Evolutionary conservation across 2,329 filamentous ascomycete species (phyloP), one percentile per base, ranked within the genome.

Genomic region (Thelonectria blattea): DNA sequence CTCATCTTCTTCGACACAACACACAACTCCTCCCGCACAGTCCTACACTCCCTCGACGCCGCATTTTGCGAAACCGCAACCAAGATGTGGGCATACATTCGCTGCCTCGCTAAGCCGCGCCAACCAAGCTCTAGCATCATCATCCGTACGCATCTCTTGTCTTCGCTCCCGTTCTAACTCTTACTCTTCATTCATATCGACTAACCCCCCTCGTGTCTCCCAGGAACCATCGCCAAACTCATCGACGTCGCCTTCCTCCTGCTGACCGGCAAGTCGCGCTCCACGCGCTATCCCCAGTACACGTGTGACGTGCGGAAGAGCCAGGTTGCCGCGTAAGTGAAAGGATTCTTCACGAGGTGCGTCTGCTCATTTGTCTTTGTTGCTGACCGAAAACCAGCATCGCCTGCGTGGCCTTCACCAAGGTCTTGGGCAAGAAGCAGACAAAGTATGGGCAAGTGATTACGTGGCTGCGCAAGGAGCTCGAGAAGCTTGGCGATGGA

Each of bases 1-100:
- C 81, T 87, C 51, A 93, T 96, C 88, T 91, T 92, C 73, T 89
- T 91, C 68, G 92, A 96, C 74, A 91, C 91, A 5, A 77, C 82
- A 3, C 88, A 94, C 79, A 98, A 98, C 77, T 85, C 87, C 3
- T 73, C 84, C 8, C 67, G 73, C 4, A 91, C 88, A 0, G 90
- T 95, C 12, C 80, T 94, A 5, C 75, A 78, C n/a, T 96, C 95
- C 67, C 79, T 97, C 3, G 85, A 89, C 69, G 82, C 83, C n/a
- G 88, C 87, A 32, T 94, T 97, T 69, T 70, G 80, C 17, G 92
- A 96, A 74, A 88, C 91, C 7, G 93, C 92, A 9, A 87, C 86
- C 78, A 96, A 94, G 78, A 85, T 85, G 79, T 87, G 83, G 82
- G 83, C 83, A 0, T 89, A 89, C 65, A 73, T 79, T 7, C 79